These are phyloP conservation scores for Pyrrhoderma noxium DNA, from an alignment of 1,284 basidiomycete genomes.

Conservation along the genomic window DNA sequence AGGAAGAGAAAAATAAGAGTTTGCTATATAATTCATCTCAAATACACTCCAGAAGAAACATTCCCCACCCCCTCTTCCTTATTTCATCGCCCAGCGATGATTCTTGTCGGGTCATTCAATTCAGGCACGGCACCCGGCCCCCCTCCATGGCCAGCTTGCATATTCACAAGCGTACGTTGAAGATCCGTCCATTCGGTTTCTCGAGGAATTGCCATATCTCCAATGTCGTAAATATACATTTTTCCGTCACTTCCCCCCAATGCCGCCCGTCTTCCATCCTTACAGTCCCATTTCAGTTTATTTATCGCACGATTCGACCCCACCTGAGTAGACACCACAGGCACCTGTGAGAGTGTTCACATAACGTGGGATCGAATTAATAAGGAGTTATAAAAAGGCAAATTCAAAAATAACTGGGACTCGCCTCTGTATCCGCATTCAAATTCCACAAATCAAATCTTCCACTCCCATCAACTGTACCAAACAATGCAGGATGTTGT, in stretches of 20 bases:
- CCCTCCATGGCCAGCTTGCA: conserved; percentile 35
- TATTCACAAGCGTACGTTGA: conserved; percentile 70
- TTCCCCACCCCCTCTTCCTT: no score
- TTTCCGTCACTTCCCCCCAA: conserved; percentile 89
- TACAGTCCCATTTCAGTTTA: conserved; percentile 90
- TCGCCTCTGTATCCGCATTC: conserved; percentile 88
- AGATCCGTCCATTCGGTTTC: conserved; percentile 88
- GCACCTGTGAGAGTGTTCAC: conserved; percentile 46
- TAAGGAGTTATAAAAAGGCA: conserved; percentile 8
- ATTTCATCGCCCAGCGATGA: conserved; percentile 38
- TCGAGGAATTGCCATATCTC: conserved; percentile 78
- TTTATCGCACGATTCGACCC: conserved; percentile 80
- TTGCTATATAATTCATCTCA: no score
- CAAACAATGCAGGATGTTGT: conserved; percentile 89
- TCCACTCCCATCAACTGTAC: conserved; percentile 88
- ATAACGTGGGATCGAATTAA: no score
- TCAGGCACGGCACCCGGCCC: conserved; percentile 30
- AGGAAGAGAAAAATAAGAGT: no score
- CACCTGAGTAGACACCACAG: conserved; percentile 68
- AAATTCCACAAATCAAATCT: conserved; percentile 97
- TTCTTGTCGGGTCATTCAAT: conserved; percentile 40
- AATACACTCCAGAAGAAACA: no score
- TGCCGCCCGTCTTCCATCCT: conserved; percentile 78
- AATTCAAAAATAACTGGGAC: conserved; percentile 24
- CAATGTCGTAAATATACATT: conserved; percentile 90